These are phyloP conservation scores for Fusarium succisae DNA, from an alignment of 2,329 filamentous ascomycete species.

Conservation along the genomic window DNA sequence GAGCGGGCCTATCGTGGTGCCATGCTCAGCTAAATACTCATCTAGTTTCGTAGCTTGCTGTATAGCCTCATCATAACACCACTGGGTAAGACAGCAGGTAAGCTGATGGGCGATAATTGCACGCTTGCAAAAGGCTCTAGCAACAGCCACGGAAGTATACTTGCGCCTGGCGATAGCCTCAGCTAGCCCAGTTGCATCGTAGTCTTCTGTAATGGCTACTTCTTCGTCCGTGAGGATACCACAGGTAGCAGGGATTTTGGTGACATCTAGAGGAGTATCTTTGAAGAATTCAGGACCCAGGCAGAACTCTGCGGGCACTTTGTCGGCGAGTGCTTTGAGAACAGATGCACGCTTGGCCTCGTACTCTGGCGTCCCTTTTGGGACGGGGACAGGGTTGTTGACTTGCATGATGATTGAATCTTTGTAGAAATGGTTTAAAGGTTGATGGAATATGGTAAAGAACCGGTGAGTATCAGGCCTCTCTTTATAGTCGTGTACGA, in stretches of 20 bases:
- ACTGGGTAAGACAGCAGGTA: background rate
- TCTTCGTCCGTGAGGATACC: background rate
- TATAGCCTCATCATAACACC: background rate
- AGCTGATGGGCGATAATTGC: background rate
- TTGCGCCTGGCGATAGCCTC: background rate
- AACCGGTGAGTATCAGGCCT: fast-evolving
- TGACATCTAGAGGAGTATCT: background rate
- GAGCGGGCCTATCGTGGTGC: background rate
- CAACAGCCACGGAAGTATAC: background rate
- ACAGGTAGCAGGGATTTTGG: background rate
- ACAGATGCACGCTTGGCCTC: background rate
- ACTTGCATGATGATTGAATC: background rate
- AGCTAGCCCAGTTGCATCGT: background rate
- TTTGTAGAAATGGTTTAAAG: background rate
- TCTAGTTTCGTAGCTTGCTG: background rate
- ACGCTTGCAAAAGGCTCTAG: background rate
- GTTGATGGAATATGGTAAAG: background rate
- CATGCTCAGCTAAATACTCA: background rate
- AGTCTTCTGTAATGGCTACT: background rate
- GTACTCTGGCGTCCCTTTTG: background rate
- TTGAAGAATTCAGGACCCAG: background rate
- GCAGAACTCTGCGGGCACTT: background rate
- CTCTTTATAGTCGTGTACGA: background rate
- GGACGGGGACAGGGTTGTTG: background rate
- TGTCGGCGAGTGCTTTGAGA: background rate